Evolutionary conservation across 208 protist genomes (phyloP).

Genomic region (Trypanosoma platydactyli): DNA sequence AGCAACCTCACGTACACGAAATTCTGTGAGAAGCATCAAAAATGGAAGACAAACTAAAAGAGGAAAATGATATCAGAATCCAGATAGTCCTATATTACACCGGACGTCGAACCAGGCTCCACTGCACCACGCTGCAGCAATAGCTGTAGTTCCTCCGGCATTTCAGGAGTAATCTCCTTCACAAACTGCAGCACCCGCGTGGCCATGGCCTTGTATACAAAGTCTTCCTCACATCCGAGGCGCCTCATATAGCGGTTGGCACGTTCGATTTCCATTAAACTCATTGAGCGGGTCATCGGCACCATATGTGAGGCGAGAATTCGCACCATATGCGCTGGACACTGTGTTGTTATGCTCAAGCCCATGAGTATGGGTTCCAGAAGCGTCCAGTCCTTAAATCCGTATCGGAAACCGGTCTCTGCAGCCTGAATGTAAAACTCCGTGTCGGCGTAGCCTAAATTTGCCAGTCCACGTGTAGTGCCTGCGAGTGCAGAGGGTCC

Average conservation of each 20-base stretch:
- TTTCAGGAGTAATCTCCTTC: slow-evolving; percentile 88
- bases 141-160: slow-evolving; percentile 81
- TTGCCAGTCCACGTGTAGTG: slow-evolving; percentile 61
- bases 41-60: neutral
- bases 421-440: slow-evolving; percentile 76
- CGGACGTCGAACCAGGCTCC: slow-evolving; percentile 22
- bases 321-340: slow-evolving; percentile 47
- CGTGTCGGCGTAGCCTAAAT: slow-evolving; percentile 71
- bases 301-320: slow-evolving; percentile 62
- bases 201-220: slow-evolving; percentile 74
- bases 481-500: slow-evolving; percentile 41
- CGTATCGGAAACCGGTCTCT: slow-evolving; percentile 65
- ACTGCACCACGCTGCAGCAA: slow-evolving; percentile 78
- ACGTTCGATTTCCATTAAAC: slow-evolving; percentile 73
- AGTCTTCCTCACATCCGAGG: slow-evolving; percentile 84
- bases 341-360: slow-evolving; percentile 45
- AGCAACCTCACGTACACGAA: too few species aligned
- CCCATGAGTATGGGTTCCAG: slow-evolving; percentile 83
- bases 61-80: slow-evolving; percentile 12
- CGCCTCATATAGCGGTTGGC: slow-evolving; percentile 77
- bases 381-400: slow-evolving; percentile 71
- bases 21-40: too few species aligned
- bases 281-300: slow-evolving; percentile 72
- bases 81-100: slow-evolving; percentile 11
- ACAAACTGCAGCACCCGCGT: slow-evolving; percentile 82